phyloP scores from a whole-genome alignment of 352 stramenopile genomes.

The Phytophthora europaea region DNA sequence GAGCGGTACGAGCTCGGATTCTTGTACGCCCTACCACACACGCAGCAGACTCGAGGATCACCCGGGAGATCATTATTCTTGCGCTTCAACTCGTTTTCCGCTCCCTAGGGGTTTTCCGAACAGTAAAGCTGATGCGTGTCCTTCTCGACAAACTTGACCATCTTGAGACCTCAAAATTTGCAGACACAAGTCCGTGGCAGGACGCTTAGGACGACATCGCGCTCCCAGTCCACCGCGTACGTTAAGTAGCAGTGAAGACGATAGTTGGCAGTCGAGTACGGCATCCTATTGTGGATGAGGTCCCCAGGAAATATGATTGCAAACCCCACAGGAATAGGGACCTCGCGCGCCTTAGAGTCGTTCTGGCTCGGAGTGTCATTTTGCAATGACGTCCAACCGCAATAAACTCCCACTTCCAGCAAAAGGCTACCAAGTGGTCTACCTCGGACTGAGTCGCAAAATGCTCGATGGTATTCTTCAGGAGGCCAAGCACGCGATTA shows the following conservation, averaged over 20 bases:
- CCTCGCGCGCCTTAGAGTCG: not conserved
- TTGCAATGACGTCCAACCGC: too few relatives aligned
- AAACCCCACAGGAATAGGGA: not conserved
- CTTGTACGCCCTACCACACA: not conserved
- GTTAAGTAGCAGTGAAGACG: not conserved
- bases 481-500: too few relatives aligned
- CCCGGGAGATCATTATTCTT: not conserved
- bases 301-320: not conserved
- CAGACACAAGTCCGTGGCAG: not conserved
- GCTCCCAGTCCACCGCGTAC: not conserved
- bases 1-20: not conserved
- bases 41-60: not conserved
- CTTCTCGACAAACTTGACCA: not conserved
- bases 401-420: too few relatives aligned
- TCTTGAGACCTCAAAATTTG: not conserved
- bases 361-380: too few relatives aligned
- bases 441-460: too few relatives aligned
- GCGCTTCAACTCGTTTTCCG: not conserved
- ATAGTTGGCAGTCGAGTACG: not conserved
- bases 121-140: not conserved
- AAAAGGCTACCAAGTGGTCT: too few relatives aligned
- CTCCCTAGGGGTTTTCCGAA: not conserved
- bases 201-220: not conserved
- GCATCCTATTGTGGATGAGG: not conserved
- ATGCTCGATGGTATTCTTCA: too few relatives aligned